A percentile compares a stretch with the other conserved stretches of the same genome.
Conservation (phyloP, 2,329 filamentous ascomycete species). For the Nannizziopsis arthrosporioides region DNA sequence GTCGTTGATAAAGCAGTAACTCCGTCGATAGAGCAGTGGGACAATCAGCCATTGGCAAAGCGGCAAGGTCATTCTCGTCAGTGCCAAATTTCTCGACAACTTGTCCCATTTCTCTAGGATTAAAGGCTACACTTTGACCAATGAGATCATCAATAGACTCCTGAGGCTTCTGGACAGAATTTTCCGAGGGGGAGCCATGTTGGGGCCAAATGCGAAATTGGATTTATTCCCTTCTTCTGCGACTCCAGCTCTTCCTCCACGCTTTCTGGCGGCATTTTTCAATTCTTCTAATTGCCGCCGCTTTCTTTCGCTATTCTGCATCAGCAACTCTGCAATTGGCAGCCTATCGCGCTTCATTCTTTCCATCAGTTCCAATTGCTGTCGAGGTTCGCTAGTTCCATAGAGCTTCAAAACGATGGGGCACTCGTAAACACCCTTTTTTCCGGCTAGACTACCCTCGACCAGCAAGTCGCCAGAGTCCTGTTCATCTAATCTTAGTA, state of each 20-base stretch:
- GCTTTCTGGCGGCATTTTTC: constrained; percentile 29
- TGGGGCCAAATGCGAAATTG: constrained; percentile 25
- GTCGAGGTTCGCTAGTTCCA: constrained; percentile 48
- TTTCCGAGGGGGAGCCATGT: constrained; percentile 24
- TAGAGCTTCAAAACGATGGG: constrained; percentile 59
- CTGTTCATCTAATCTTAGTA: constrained; percentile 14
- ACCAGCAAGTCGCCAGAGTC: constrained; percentile 50
- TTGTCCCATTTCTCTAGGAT: constrained; percentile 52
- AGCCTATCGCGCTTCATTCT: constrained; percentile 55
- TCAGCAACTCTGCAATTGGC: constrained; percentile 41
- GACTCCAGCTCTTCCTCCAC: constrained; percentile 18
- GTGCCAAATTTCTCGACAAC: constrained; percentile 59
- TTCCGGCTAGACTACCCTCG: constrained; percentile 58
- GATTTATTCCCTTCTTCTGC: constrained; percentile 18
- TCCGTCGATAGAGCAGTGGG: constrained; percentile 53
- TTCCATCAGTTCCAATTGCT: constrained; percentile 45
- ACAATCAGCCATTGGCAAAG: constrained; percentile 61
- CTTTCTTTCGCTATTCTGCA: constrained; percentile 46
- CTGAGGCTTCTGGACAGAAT: neutral
- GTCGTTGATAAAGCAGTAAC: constrained; percentile 65
- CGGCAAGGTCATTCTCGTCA: constrained; percentile 56
- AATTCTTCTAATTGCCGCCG: constrained; percentile 42
- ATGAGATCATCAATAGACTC: constrained; percentile 53
- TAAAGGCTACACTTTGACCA: constrained; percentile 53
- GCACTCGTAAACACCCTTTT: constrained; percentile 58